Conservation (phyloP, 306 rosid species). For the Rubus parviflorus region DNA sequence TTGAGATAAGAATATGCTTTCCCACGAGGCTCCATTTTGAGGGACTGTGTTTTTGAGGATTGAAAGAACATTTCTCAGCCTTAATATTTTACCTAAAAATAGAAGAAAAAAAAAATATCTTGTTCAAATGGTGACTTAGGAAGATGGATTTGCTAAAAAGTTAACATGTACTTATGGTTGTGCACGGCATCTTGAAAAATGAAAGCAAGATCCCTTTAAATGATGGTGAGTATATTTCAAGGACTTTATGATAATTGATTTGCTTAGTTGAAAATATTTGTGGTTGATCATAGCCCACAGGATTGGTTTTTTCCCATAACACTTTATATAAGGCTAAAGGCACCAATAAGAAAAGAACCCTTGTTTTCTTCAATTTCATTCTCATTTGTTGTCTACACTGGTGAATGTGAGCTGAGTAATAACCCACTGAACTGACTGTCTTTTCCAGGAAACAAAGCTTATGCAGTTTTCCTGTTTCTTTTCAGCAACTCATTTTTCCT, state of each 20-base stretch:
- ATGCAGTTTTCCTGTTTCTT: constrained; percentile 5
- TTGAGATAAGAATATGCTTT: constrained; percentile 1
- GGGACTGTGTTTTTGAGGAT: neutral
- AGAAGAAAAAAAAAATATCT: neutral
- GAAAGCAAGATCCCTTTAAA: constrained; percentile 7
- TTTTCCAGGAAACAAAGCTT: neutral
- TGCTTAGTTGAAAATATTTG: constrained; percentile 17
- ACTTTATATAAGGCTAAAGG: constrained; percentile 21
- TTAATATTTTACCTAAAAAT: too few species aligned
- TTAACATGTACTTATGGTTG: constrained; percentile 2
- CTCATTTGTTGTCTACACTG: neutral
- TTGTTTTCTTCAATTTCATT: constrained; percentile 4
- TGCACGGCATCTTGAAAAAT: constrained; percentile 8
- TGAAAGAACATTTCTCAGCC: neutral
- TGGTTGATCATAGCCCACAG: constrained; percentile 10
- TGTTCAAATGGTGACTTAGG: neutral
- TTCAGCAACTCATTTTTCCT: neutral
- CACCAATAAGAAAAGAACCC: neutral
- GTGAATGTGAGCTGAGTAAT: constrained; percentile 16
- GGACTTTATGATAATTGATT: neutral
- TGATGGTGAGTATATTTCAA: constrained; percentile 7
- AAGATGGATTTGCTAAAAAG: constrained; percentile 5
- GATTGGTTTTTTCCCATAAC: constrained; percentile 10
- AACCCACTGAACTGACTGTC: constrained; percentile 13
- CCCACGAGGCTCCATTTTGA: constrained; percentile 9